A percentile compares a stretch with the other conserved stretches of the same genome.
Conservation (phyloP, 768 basidiomycete species). For the Lentinula sp. region DNA sequence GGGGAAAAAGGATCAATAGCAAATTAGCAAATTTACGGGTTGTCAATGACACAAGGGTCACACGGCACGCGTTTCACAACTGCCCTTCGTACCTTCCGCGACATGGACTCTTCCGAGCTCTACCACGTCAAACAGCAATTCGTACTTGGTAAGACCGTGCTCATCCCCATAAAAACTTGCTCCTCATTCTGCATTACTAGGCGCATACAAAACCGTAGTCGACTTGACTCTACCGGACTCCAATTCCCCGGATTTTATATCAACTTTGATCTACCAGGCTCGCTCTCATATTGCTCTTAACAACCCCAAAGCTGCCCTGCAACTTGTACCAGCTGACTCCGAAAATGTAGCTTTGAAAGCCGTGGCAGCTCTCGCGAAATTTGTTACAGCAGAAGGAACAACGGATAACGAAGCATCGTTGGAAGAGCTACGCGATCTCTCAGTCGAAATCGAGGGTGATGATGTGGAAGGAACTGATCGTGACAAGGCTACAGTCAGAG, state of each 20-base stretch:
- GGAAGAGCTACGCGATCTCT: slow-evolving; percentile 80
- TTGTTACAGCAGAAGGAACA: slow-evolving; percentile 39
- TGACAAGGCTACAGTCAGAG: slow-evolving; percentile 70
- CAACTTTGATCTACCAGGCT: slow-evolving; percentile 69
- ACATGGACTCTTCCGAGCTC: slow-evolving; percentile 55
- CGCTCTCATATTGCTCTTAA: slow-evolving; percentile 72
- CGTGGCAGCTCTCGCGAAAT: slow-evolving; percentile 67
- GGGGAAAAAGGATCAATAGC: neutral
- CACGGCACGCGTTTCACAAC: slow-evolving; percentile 10
- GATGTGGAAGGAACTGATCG: slow-evolving; percentile 60
- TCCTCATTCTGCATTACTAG: slow-evolving; percentile 21
- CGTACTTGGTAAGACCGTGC: slow-evolving; percentile 45
- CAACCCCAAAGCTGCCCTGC: slow-evolving; percentile 47
- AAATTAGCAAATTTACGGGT: neutral
- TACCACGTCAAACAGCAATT: slow-evolving; percentile 76
- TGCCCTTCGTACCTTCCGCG: slow-evolving; percentile 4
- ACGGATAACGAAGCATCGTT: slow-evolving; percentile 51
- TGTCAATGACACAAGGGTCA: slow-evolving; percentile 4
- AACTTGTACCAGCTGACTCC: slow-evolving; percentile 48
- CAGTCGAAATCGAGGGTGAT: slow-evolving; percentile 81
- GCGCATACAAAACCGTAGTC: slow-evolving; percentile 63
- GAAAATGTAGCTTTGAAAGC: slow-evolving; percentile 70
- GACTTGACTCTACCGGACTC: slow-evolving; percentile 50
- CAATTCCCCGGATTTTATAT: slow-evolving; percentile 57
- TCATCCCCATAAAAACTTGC: neutral